Base-by-base conservation (phyloP, 2,329 filamentous ascomycete species). In the Didymella exigua region DNA sequence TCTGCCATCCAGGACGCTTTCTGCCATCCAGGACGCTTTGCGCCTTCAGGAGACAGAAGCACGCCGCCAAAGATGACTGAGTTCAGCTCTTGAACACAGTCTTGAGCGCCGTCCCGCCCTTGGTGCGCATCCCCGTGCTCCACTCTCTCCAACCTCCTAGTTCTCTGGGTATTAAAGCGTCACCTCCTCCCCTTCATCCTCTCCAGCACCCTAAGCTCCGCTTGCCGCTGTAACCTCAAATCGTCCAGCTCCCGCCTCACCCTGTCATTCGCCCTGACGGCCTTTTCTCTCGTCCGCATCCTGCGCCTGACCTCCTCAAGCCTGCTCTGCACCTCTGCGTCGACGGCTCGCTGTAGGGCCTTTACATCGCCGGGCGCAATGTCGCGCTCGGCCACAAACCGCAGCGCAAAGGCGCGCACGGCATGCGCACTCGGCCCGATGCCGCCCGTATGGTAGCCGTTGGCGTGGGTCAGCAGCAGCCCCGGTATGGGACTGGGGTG, bases 371-470 rank as follows among this genome's bases (percentile, higher is more conserved):
- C 45, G 7, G 45, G 19, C 26, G 67, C 62, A 19, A 78, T 69
- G 4, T 66, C 62, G 48, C 77, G 64, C 47, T 75, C 69, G 21
- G 58, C 47, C 2, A 79, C 71, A 49, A 80, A 79, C 38, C 74
- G 65, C 36, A 74, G 66, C 2, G 76, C 72, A 59, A 77, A 80
- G 11, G 65, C 66, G 13, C 52, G 37, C 1, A 73, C 63, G 0
- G 74, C 70, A 5, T 64, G 58, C 3, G 75, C 71, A 10, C 73
- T 68, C 0, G 78, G 73, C 1, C 77, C 77, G 1, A 77, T 77
- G 1, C 79, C 79, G n/a, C 79, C 79, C 38, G 79, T 78, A 24
- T 79, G 68, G 38, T 77, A 79, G n/a, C 79, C 79, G 9, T 75
- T 73, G 2, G 71, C 70, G 56, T 81, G 79, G 0, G 79, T 81